Evolutionary conservation across 2,329 filamentous ascomycete species (phyloP), one percentile per base, ranked within the genome.

Genomic region (Uncinocarpus reesii): DNA sequence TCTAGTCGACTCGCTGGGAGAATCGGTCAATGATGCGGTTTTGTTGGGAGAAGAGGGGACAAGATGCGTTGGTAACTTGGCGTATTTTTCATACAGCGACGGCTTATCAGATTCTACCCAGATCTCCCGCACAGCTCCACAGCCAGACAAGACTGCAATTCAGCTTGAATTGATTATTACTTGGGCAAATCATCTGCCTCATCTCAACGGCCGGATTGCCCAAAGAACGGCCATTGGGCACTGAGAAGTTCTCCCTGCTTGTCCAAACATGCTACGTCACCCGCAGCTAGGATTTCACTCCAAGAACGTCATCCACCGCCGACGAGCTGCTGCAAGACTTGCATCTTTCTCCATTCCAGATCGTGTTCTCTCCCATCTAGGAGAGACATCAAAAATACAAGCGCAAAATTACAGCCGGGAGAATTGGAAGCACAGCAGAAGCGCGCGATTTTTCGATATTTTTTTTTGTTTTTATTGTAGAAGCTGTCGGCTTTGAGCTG

Each of bases 21-120:
- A 32, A 32, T 40, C 23, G 13, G 16, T 31, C 34, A 34, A 23
- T 47, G 36, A 41, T 40, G 6, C 24, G 32, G 45, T 47, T 47
- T 40, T 47, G 45, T 47, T 47, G 45, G 45, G 45, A 47, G 45
- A 34, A 4, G 2, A 36, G 34, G 45, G 45, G 45, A n/a, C n/a
- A 36, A 41, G 23, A 35, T 37, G 42, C 13, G 28, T 34, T 34
- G 41, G 18, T 43, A 23, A 34, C 29, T 45, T 45, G 29, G 42
- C 42, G 42, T 37, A 35, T 35, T 36, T 44, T 44, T 24, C 10
- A 8, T n/a, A 34, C 20, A 23, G 6, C 28, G 15, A 7, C 20
- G n/a, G n/a, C 32, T 44, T 35, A 44, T 44, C 42, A 44, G 31
- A 16, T 24, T 20, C 2, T 7, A n/a, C 18, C 26, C 23, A 31